Conservation (phyloP, 441 rosid genomes). For the Populus tomentosa region DNA sequence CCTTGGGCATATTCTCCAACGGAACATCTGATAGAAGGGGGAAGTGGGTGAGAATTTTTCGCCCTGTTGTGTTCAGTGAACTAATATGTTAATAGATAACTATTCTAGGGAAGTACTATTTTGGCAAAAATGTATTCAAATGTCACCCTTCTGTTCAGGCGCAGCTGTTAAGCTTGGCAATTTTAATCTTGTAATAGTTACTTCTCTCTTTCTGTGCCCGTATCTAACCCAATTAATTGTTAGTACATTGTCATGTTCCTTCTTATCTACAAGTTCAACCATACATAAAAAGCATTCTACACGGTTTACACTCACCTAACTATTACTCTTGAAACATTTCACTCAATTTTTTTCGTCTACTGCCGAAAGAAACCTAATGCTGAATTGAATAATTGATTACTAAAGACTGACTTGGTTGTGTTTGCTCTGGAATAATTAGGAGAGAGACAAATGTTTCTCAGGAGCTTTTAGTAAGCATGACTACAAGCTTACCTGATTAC, state of each 20-base stretch:
- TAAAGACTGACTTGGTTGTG: conserved; percentile 7
- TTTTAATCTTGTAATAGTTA: background rate
- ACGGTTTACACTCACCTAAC: background rate
- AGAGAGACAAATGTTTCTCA: background rate
- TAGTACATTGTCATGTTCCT: background rate
- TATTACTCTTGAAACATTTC: background rate
- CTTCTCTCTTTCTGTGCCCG: background rate
- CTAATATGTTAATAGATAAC: background rate
- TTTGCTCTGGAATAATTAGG: background rate
- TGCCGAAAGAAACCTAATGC: too few species aligned
- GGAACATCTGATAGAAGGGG: background rate
- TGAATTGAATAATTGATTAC: background rate
- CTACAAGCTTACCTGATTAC: too few species aligned
- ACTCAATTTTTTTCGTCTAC: background rate
- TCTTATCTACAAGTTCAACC: background rate
- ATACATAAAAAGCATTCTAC: background rate
- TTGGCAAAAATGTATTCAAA: background rate
- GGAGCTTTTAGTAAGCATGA: background rate
- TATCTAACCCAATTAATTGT: background rate
- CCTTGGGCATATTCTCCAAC: background rate
- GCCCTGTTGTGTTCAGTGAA: background rate
- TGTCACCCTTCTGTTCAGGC: background rate
- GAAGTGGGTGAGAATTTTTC: background rate
- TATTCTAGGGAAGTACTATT: background rate
- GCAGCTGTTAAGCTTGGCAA: background rate